Base-by-base conservation (phyloP, 2,329 filamentous ascomycete species). In the Nemania sp. region DNA sequence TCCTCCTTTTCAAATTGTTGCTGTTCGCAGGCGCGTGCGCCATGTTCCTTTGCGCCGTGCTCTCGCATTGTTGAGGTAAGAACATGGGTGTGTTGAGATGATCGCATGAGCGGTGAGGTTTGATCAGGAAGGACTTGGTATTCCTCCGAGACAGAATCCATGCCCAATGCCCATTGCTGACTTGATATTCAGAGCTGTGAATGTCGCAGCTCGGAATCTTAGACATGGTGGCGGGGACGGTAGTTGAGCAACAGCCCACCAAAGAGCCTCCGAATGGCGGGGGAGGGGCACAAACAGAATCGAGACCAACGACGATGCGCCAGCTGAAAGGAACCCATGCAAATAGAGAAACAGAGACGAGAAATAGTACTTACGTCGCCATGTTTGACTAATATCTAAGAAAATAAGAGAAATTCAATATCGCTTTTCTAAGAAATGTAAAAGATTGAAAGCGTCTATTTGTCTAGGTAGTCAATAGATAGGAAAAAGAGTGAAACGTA, bases 321-420 rank as follows among this genome's bases (percentile, higher is more conserved):
- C 9, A 34, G 31, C 31, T 15, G 19, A 34, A 14, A 14, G 19
- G 3, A 34, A 34, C 22, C 30, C 39, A 30, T 23, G 50, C n/a
- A 41, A 33, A 31, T 22, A 12, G 17, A 30, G 22, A 41, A 24
- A 31, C n/a, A 17, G n/a, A 28, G 28, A 17, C 3, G 30, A 15
- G 45, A 26, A 33, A 34, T 6, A 49, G 47, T 23, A 65, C 65
- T 65, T 55, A 68, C 68, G 67, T 69, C 40, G 68, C 68, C 68
- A 70, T 70, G 12, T 50, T 64, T 46, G 19, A 5, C 17, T 40
- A 23, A 36, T 3, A 36, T 26, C 12, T 44, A 22, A 37, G 19
- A 22, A 19, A 43, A 26, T 11, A n/a, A 42, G 19, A 19, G 28
- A 28, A 42, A 34, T 5, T 5, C 20, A 15, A 20, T 20, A 5